phyloP scores from a whole-genome alignment of 306 rosid genomes.

The Betula pendula region DNA sequence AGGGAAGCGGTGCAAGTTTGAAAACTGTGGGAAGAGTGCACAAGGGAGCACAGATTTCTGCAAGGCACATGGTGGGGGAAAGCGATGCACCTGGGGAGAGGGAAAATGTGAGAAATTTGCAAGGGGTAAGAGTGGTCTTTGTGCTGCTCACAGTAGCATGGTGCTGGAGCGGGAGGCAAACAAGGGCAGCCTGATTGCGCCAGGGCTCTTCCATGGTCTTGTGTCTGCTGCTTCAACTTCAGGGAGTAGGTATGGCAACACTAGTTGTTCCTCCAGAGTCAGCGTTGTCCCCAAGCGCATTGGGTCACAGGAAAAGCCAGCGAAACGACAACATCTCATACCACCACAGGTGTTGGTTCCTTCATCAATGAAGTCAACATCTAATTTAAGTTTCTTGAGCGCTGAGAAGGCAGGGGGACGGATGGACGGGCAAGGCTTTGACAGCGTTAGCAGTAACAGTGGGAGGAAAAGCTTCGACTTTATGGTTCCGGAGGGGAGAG shows the following conservation, averaged over 20 bases:
- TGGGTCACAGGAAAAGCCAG: slow-evolving; percentile 60
- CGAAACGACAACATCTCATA: slow-evolving; percentile 47
- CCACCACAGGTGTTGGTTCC: slow-evolving; percentile 91
- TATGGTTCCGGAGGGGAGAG: slow-evolving; percentile 76
- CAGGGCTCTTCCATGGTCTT: slow-evolving; percentile 84
- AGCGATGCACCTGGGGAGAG: slow-evolving; percentile 88
- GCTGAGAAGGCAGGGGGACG: slow-evolving; percentile 48
- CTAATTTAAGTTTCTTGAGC: slow-evolving; percentile 44
- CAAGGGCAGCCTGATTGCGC: slow-evolving; percentile 74
- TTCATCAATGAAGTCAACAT: slow-evolving; percentile 62
- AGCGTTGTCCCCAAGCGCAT: slow-evolving; percentile 64
- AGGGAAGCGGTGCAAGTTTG: slow-evolving; percentile 84
- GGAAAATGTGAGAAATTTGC: slow-evolving; percentile 94
- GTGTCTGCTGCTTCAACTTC: slow-evolving; percentile 64
- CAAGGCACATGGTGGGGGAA: slow-evolving; percentile 99
- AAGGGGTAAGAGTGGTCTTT: slow-evolving; percentile 90
- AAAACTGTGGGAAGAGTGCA: slow-evolving; percentile 90
- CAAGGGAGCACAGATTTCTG: slow-evolving; percentile 99
- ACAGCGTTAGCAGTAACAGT: slow-evolving; percentile 24
- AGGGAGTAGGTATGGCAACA: slow-evolving; percentile 61
- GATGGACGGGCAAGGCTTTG: slow-evolving; percentile 30
- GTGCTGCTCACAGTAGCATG: slow-evolving; percentile 92
- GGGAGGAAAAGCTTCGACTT: slow-evolving; percentile 44
- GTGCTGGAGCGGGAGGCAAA: slow-evolving; percentile 53
- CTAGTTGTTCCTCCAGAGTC: slow-evolving; percentile 60